Conservation (phyloP, 129 eudicot species). For the Lactuca sativa region DNA sequence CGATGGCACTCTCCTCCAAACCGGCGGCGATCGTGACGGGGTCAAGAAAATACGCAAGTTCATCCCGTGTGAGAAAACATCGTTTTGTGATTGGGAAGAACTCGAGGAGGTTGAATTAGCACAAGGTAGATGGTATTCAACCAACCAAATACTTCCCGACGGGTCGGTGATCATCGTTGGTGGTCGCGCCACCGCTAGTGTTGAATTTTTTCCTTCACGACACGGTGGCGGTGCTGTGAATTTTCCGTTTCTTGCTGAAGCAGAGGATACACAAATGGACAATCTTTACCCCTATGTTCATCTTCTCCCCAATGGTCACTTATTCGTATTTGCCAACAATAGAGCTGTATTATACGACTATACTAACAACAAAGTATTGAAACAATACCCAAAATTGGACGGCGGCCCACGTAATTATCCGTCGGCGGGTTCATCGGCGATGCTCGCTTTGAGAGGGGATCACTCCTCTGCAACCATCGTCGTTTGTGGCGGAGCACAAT, state of each 20-base stretch:
- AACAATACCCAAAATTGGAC: neutral
- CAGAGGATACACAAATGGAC: slow-evolving; percentile 61
- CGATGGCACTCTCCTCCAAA: slow-evolving; percentile 68
- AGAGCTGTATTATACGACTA: slow-evolving; percentile 54
- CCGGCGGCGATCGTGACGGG: slow-evolving; percentile 67
- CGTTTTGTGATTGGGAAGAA: slow-evolving; percentile 61
- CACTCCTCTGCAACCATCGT: slow-evolving; percentile 51
- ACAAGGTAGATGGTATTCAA: slow-evolving; percentile 66
- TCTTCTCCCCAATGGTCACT: slow-evolving; percentile 50
- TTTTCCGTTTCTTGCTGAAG: slow-evolving; percentile 46
- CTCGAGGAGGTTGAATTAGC: slow-evolving; percentile 39
- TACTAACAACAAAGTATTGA: slow-evolving; percentile 15
- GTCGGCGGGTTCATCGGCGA: slow-evolving; percentile 69
- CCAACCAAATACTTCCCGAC: slow-evolving; percentile 61
- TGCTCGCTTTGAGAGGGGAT: slow-evolving; percentile 58
- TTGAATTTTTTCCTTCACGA: slow-evolving; percentile 54
- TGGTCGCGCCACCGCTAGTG: slow-evolving; percentile 38
- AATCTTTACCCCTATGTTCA: slow-evolving; percentile 70
- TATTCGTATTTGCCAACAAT: slow-evolving; percentile 64
- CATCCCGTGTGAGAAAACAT: slow-evolving; percentile 42
- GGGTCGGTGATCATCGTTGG: slow-evolving; percentile 61
- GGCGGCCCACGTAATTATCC: slow-evolving; percentile 59
- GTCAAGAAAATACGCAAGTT: slow-evolving; percentile 47
- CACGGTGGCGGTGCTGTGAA: slow-evolving; percentile 28
- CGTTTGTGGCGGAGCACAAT: slow-evolving; percentile 69